Evolutionary conservation across 192 early-diverging fungal species (phyloP), one percentile per base, ranked within the genome.

Genomic region (Mortierella antarctica): DNA sequence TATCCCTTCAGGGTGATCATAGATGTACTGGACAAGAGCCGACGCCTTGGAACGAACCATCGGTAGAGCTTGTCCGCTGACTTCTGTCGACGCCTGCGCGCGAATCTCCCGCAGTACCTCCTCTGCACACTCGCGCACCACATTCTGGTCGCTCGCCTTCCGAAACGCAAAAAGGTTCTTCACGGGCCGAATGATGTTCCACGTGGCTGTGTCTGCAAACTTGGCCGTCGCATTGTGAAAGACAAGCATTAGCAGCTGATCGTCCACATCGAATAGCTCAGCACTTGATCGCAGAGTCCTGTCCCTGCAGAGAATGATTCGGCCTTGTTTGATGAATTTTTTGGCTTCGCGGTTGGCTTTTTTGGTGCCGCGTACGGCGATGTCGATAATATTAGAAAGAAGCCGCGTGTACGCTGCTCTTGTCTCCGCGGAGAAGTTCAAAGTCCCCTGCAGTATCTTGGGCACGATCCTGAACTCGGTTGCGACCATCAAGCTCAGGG

Each of bases 11-110:
- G 42, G 51, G 0, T 49, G 7, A 13, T 57, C 21, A 31, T 75
- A 75, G 65, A 75, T 68, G 21, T 62, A 40, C 17, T n/a, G 41
- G 8, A 75, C 59, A 1, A 75, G 14, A 7, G 1, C 5, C 5
- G 15, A 5, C 15, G 59, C 52, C 40, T 54, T 52, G 31, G 31
- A 31, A 31, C 31, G 31, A 59, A 40, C 57, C 57, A 41, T 59
- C 11, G 31, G 10, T 23, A 40, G 31, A 31, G 31, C 31, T 31
- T 31, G 31, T 39, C 46, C 6, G 15, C 31, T 45, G n/a, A 48
- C 7, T 7, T 15, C 14, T n/a, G n/a, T 21, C n/a, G 51, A 51
- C 9, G 4, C 2, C 17, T 8, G 17, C 0, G 18, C 47, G 4
- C 6, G 10, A 11, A 53, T 14, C 1, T 61, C 59, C 44, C 18